Base-by-base conservation (phyloP, 1,284 basidiomycete species). In the Leccinum subrobustum region DNA sequence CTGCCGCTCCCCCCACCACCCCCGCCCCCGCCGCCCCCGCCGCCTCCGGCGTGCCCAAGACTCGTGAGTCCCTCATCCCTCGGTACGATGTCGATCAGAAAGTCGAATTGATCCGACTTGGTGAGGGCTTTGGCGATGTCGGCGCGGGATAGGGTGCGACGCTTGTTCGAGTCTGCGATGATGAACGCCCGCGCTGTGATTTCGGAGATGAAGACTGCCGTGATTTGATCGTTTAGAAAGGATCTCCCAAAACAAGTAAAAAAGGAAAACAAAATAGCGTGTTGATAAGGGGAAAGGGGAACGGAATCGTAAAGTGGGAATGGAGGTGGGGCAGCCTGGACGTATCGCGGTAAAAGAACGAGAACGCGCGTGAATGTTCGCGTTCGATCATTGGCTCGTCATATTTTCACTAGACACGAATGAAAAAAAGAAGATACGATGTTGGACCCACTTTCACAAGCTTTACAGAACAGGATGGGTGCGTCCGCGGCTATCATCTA, bases 401-500 rank as follows among this genome's bases (percentile, higher is more conserved):
- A 27, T 20, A 3, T 33, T n/a, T 44, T n/a, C 23, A 31, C n/a
- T n/a, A 44, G 39, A 51, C 33, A 50, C 27, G 58, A 50, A 25
- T 55, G 52, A 2, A 31, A 3, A 5, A 25, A 5, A 16, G 6
- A 20, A 44, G 9, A 1, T 12, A 20, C 42, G 11, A 6, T 11
- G 18, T 6, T 44, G 18, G 59, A 64, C 92, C 68, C 69, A 96
- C 95, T 91, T 82, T 97, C 95, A 76, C 95, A 97, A 58, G 95
- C 95, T 76, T 96, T 96, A 78, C 93, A 95, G 75, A 97, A 95
- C 52, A 97, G 79, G 61, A 97, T 92, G 6, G 95, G 95, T 14
- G 93, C 95, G 76, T 96, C 95, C 56, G 93, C 93, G 61, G 93
- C 93, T 68, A 97, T 96, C 95, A 96, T 97, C 93, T 95, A 69